Base-by-base conservation (phyloP, 83 land plant species). In the Picea abies region DNA sequence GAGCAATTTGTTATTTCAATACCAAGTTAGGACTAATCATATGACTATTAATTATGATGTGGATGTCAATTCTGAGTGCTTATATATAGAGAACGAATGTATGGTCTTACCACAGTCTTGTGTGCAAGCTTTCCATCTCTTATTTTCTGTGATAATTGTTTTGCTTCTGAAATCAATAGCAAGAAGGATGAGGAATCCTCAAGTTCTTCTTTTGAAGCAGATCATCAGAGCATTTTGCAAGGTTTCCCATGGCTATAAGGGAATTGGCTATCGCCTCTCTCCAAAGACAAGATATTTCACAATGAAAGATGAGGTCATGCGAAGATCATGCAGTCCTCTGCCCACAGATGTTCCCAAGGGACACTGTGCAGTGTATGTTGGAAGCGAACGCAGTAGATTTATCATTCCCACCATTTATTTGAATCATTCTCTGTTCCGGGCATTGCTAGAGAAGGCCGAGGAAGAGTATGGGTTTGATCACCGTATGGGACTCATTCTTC, bases 271-370 rank as follows among this genome's bases (percentile, higher is more conserved):
- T 52, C 14, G 14, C 14, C 14, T 52, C 14, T 52, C 58, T 52
- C 58, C 58, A 52, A 52, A 52, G 58, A 12, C 58, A 52, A 52
- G 58, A 12, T 60, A 78, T 78, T 32, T 26, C 12, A 60, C 10
- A 11, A 23, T 60, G 16, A 25, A 60, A 60, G 22, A 78, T 26
- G 37, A 32, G 62, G 37, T 25, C 41, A 5, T 58, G 62, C 39
- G 3, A 5, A 32, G 41, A 78, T 60, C 63, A 60, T 14, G 41
- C 17, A 5, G 64, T 60, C 22, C 26, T 5, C 17, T 22, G 20
- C 92, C 89, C 29, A 68, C 86, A 29, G 86, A 84, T 41, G 79
- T 86, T 14, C 88, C 87, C n/a, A 37, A 82, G 14, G 90, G 92
- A 0, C 85, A 84, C 77, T 72, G 84, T 35, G 85, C 88, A 17